These are phyloP conservation scores for Penicillium manginii DNA, from an alignment of 495 filamentous ascomycete genomes.

Conservation along the genomic window DNA sequence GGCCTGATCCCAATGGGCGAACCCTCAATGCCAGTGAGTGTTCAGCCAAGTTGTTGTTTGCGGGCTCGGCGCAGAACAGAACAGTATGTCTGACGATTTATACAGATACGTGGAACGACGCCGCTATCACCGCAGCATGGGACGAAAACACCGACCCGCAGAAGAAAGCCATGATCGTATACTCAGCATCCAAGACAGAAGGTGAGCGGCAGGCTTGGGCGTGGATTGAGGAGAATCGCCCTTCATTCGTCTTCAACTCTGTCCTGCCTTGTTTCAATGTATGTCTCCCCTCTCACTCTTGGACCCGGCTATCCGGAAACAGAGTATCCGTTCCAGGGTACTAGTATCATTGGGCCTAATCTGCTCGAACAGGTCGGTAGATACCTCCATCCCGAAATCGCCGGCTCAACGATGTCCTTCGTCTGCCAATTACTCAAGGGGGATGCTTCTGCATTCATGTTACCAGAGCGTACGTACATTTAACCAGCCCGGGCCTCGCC, in stretches of 20 bases:
- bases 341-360: too few relatives aligned
- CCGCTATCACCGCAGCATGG: not conserved
- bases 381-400: not conserved
- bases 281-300: slow-evolving; percentile 12
- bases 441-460: slow-evolving; percentile 8
- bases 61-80: too few relatives aligned
- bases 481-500: too few relatives aligned
- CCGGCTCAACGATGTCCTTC: slow-evolving; percentile 13
- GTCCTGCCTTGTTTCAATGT: slow-evolving; percentile 51
- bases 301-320: too few relatives aligned
- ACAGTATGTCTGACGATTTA: not conserved
- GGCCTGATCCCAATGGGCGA: slow-evolving; percentile 21
- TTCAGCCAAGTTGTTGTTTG: too few relatives aligned
- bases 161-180: slow-evolving; percentile 41
- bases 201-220: slow-evolving; percentile 57
- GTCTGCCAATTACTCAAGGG: slow-evolving; percentile 30
- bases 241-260: slow-evolving; percentile 52
- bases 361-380: not conserved
- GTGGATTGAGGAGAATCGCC: slow-evolving; percentile 53
- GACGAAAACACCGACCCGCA: not conserved
- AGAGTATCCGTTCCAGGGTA: too few relatives aligned
- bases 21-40: not conserved
- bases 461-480: slow-evolving; percentile 8
- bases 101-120: not conserved
- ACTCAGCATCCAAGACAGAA: slow-evolving; percentile 58